Conservation (phyloP, 371 early-diverging fungal species). For the Funneliformis caledonium region DNA sequence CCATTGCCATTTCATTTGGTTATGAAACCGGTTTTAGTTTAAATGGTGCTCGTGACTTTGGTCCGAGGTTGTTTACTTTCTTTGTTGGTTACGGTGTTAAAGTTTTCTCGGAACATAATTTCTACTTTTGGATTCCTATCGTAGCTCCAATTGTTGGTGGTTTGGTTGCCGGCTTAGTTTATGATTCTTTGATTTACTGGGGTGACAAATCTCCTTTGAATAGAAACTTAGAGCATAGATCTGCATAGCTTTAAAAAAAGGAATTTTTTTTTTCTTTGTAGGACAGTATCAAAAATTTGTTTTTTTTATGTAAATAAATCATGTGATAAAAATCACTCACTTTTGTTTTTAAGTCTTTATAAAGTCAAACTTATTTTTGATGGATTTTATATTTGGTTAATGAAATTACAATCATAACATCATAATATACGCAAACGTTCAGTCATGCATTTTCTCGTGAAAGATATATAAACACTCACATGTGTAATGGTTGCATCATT, state of each 20-base stretch:
- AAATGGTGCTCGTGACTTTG: slow-evolving; percentile 91
- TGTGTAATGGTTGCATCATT: too few species aligned
- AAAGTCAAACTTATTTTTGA: too few species aligned
- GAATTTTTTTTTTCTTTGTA: too few species aligned
- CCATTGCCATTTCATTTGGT: slow-evolving; percentile 67
- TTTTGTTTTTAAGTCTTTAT: too few species aligned
- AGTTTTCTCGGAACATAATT: slow-evolving; percentile 66
- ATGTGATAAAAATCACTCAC: too few species aligned
- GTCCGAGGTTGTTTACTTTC: slow-evolving; percentile 81
- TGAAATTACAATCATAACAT: too few species aligned
- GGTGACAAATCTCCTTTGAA: slow-evolving; percentile 22
- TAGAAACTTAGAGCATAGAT: background rate
- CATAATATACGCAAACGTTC: too few species aligned
- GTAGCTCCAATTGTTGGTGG: slow-evolving; percentile 81
- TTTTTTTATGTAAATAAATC: too few species aligned
- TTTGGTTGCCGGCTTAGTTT: slow-evolving; percentile 66
- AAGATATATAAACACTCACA: too few species aligned
- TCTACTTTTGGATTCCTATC: slow-evolving; percentile 80
- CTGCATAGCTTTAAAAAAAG: background rate
- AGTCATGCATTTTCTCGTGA: too few species aligned
- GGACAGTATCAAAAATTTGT: too few species aligned
- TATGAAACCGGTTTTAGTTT: slow-evolving; percentile 80
- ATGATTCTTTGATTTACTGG: slow-evolving; percentile 61
- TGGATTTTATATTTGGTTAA: too few species aligned
- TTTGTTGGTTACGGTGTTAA: slow-evolving; percentile 77